Percentiles rank a stretch among this genome's conserved stretches.
Evolutionary conservation across 2,329 filamentous ascomycete genomes (phyloP).

Genomic region (Talaromyces verruculosus): DNA sequence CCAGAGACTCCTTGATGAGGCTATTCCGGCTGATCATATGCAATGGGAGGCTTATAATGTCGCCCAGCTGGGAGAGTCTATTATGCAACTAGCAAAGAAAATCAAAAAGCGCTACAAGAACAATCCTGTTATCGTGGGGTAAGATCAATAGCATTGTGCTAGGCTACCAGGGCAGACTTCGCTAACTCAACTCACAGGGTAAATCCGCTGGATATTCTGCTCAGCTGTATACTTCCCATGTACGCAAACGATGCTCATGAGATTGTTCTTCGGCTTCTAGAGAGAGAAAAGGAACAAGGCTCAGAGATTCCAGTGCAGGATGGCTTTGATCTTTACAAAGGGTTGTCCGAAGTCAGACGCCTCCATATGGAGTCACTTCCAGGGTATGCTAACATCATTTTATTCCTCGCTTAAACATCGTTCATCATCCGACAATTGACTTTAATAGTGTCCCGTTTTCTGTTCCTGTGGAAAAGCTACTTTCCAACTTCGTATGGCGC

Average conservation of each 20-base stretch:
- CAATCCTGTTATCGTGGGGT: conserved; percentile 82
- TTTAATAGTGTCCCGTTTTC: conserved; percentile 63
- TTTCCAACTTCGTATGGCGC: conserved; percentile 92
- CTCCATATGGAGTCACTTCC: conserved; percentile 77
- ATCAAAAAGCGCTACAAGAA: conserved; percentile 91
- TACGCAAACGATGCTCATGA: conserved; percentile 88
- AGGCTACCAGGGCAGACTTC: background rate
- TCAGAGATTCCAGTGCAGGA: conserved; percentile 84
- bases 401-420: background rate
- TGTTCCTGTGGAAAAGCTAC: conserved; percentile 80
- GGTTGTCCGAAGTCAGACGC: conserved; percentile 77
- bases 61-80: conserved; percentile 80
- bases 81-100: conserved; percentile 80
- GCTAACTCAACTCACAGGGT: conserved; percentile 39
- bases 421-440: conserved; percentile 19
- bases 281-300: conserved; percentile 66
- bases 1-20: conserved; percentile 70
- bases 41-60: conserved; percentile 91
- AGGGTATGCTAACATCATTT: conserved; percentile 38
- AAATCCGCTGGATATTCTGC: conserved; percentile 67
- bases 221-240: conserved; percentile 80
- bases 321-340: conserved; percentile 89
- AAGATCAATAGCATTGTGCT: background rate
- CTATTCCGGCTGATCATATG: conserved; percentile 76
- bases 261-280: conserved; percentile 77